Conservation (phyloP, 2,329 filamentous ascomycete genomes). For the Trichophaea hybrida region DNA sequence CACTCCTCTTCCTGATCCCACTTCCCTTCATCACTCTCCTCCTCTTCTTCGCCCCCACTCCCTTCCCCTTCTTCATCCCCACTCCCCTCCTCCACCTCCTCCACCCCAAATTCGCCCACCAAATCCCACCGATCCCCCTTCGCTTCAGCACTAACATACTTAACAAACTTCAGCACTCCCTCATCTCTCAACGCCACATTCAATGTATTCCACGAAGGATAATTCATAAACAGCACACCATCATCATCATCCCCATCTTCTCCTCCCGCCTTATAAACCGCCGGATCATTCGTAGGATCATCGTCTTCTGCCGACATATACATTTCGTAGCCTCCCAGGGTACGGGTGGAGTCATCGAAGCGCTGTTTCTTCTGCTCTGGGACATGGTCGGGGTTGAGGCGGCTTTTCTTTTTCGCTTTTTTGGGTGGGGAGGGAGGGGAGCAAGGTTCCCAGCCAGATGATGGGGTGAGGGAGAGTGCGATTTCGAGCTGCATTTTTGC, state of each 20-base stretch:
- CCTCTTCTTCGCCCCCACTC: conserved; percentile 36
- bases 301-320: conserved; percentile 28
- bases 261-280: conserved; percentile 57
- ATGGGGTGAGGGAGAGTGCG: neutral
- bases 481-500: conserved; percentile 1
- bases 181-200: conserved; percentile 78
- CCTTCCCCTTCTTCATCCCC: conserved; percentile 2
- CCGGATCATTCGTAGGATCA: conserved; percentile 46
- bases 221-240: conserved; percentile 53
- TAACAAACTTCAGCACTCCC: conserved; percentile 81
- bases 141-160: conserved; percentile 75
- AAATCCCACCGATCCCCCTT: conserved; percentile 89
- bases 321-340: conserved; percentile 38
- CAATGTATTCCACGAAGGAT: conserved; percentile 75
- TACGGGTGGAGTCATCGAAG: conserved; percentile 24
- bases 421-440: neutral
- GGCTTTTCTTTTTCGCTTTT: conserved; percentile 21
- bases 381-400: conserved; percentile 6
- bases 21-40: conserved; percentile 28
- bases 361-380: conserved; percentile 6
- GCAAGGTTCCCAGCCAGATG: neutral
- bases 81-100: conserved; percentile 37
- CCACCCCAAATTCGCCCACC: conserved; percentile 61
- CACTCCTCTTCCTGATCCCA: neutral
- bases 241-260: conserved; percentile 51